Evolutionary conservation across 1,284 basidiomycete genomes (phyloP).

Genomic region (Athelia psychrophila): DNA sequence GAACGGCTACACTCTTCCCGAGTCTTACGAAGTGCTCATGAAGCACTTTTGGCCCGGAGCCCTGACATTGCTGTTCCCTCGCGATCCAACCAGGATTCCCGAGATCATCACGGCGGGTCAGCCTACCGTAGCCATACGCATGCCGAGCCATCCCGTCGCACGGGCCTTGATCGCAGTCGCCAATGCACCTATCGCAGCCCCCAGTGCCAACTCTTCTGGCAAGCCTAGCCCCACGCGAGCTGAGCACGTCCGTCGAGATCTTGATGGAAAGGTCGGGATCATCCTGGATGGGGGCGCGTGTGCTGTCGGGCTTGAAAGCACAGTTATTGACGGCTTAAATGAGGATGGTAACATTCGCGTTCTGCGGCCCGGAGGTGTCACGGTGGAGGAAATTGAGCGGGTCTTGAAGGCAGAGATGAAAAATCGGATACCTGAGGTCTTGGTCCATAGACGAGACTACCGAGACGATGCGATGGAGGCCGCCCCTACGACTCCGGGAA

Average conservation of each 20-base stretch:
- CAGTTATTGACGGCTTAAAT: slow-evolving; percentile 86
- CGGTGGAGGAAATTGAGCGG: slow-evolving; percentile 82
- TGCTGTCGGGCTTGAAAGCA: slow-evolving; percentile 91
- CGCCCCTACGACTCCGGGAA: slow-evolving; percentile 95
- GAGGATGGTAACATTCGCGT: slow-evolving; percentile 77
- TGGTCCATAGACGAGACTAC: slow-evolving; percentile 78
- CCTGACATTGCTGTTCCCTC: slow-evolving; percentile 89
- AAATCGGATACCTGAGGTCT: slow-evolving; percentile 45
- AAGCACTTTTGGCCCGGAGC: slow-evolving; percentile 94
- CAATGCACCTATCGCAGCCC: slow-evolving; percentile 85
- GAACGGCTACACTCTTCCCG: slow-evolving; percentile 52
- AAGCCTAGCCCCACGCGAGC: slow-evolving; percentile 94
- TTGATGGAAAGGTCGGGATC: slow-evolving; percentile 70
- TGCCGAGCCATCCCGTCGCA: slow-evolving; percentile 94
- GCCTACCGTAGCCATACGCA: slow-evolving; percentile 86
- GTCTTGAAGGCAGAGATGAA: slow-evolving; percentile 47
- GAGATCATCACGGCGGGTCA: slow-evolving; percentile 75
- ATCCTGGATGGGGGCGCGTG: slow-evolving; percentile 93
- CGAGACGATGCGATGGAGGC: slow-evolving; percentile 60
- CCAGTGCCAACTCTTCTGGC: slow-evolving; percentile 94
- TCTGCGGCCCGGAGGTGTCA: slow-evolving; percentile 89
- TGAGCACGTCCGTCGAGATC: slow-evolving; percentile 81
- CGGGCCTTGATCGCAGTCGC: slow-evolving; percentile 82
- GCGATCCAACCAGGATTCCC: slow-evolving; percentile 55
- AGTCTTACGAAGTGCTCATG: slow-evolving; percentile 72